These are phyloP conservation scores for Verbena officinalis DNA, from an alignment of 257 asterid species.

Conservation along the genomic window DNA sequence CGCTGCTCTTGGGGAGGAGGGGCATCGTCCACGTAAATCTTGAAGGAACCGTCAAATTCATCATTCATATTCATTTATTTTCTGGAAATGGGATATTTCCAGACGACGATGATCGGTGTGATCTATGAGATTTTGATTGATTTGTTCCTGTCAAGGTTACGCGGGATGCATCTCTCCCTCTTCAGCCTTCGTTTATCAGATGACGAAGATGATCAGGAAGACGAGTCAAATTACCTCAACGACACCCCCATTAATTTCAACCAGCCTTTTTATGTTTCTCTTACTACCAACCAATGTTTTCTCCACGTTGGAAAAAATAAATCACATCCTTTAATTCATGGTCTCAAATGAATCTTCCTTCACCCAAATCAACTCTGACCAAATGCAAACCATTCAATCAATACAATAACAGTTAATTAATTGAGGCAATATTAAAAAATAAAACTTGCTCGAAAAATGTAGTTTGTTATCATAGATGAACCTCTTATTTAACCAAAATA, in stretches of 20 bases:
- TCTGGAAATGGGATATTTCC: constrained; percentile 31
- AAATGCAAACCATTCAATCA: constrained; percentile 8
- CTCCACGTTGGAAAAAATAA: constrained; percentile 21
- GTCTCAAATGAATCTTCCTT: neutral
- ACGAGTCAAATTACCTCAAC: neutral
- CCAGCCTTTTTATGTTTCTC: too few relatives aligned
- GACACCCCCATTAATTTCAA: too few relatives aligned
- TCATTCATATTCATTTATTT: constrained; percentile 20
- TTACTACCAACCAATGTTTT: constrained; percentile 18
- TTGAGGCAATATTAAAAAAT: too few relatives aligned
- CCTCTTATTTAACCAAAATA: too few relatives aligned
- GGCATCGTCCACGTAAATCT: constrained; percentile 40
- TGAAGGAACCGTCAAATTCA: constrained; percentile 40
- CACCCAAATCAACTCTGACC: neutral
- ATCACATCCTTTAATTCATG: constrained; percentile 7
- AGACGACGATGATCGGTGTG: too few relatives aligned
- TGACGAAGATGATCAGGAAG: too few relatives aligned
- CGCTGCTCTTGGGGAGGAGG: neutral
- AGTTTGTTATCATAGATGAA: too few relatives aligned
- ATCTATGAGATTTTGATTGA: constrained; percentile 4
- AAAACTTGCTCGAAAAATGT: too few relatives aligned
- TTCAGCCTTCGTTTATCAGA: too few relatives aligned
- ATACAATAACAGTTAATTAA: neutral
- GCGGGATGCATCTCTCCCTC: neutral
- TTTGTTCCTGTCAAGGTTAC: constrained; percentile 17